Conservation (phyloP, 2,329 filamentous ascomycete species). For the Alternaria dauci region DNA sequence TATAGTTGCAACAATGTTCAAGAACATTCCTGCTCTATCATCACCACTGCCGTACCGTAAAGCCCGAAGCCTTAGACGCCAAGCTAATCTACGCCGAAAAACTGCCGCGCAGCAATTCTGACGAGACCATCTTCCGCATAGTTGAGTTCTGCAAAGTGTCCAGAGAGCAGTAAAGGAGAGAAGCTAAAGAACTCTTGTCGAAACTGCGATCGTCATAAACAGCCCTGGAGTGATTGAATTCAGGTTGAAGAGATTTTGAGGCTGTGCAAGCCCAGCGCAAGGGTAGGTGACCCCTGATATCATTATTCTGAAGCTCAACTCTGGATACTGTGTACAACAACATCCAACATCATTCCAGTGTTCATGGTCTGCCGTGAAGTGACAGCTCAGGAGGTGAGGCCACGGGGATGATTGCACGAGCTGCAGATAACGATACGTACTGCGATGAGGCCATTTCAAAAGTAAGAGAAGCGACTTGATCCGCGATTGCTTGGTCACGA, state of each 20-base stretch:
- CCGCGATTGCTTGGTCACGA: neutral
- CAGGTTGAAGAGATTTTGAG: too few relatives aligned
- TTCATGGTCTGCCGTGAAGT: too few relatives aligned
- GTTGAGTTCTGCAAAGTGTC: neutral
- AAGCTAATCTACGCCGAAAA: neutral
- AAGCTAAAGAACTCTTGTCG: fast-evolving
- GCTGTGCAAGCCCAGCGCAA: too few relatives aligned
- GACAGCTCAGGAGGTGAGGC: neutral
- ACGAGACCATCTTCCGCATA: neutral
- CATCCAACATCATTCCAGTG: too few relatives aligned
- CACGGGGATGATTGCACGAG: neutral
- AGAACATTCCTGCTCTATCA: neutral
- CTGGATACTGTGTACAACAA: neutral
- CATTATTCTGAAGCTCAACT: too few relatives aligned
- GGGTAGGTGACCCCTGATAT: too few relatives aligned
- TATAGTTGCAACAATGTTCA: neutral
- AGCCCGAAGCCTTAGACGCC: neutral
- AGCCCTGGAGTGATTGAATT: neutral
- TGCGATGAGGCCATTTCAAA: neutral
- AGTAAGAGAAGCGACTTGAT: neutral
- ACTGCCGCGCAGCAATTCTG: neutral
- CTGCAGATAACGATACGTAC: neutral
- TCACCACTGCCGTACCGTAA: neutral
- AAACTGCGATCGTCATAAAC: neutral
- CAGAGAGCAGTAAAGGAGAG: neutral